A percentile compares a stretch with the other conserved stretches of the same genome.
Evolutionary conservation across 371 early-diverging fungal genomes (phyloP).

Genomic region (Lichtheimia corymbifera): DNA sequence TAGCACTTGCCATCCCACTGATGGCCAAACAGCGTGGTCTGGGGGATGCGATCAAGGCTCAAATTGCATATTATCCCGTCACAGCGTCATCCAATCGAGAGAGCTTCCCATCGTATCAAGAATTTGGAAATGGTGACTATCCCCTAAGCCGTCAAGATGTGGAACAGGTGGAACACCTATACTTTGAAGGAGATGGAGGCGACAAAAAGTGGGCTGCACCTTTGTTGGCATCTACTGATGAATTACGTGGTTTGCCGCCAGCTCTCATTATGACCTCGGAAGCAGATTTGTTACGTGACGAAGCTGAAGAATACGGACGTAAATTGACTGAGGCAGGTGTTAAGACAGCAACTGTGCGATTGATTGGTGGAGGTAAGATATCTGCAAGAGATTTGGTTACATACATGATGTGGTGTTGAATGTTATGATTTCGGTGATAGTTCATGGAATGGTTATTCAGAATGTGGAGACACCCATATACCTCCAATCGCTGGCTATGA

Average conservation of each 20-base stretch:
- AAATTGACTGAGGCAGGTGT: constrained; percentile 30
- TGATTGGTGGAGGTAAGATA: constrained; percentile 14
- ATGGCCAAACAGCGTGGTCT: constrained; percentile 20
- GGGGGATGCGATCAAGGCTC: constrained; percentile 9
- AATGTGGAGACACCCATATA: constrained; percentile 15
- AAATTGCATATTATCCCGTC: constrained; percentile 17
- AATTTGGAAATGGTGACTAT: constrained; percentile 19
- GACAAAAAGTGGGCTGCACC: constrained; percentile 11
- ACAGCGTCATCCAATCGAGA: neutral
- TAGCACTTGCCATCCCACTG: constrained; percentile 16
- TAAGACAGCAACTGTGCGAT: constrained; percentile 15
- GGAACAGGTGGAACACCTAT: neutral
- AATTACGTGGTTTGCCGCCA: constrained; percentile 31
- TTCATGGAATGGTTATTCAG: constrained; percentile 14
- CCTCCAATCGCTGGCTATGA: constrained; percentile 11
- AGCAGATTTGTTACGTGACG: constrained; percentile 35
- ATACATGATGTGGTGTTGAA: no score
- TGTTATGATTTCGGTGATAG: neutral
- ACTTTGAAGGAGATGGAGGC: neutral
- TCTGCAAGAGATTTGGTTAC: no score
- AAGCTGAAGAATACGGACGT: constrained; percentile 33
- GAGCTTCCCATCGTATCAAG: neutral
- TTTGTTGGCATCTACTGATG: constrained; percentile 23
- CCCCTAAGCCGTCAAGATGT: neutral
- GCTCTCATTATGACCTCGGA: constrained; percentile 35